phyloP scores from a whole-genome alignment of 495 filamentous ascomycete genomes.

The Lepidopterella palustris region DNA sequence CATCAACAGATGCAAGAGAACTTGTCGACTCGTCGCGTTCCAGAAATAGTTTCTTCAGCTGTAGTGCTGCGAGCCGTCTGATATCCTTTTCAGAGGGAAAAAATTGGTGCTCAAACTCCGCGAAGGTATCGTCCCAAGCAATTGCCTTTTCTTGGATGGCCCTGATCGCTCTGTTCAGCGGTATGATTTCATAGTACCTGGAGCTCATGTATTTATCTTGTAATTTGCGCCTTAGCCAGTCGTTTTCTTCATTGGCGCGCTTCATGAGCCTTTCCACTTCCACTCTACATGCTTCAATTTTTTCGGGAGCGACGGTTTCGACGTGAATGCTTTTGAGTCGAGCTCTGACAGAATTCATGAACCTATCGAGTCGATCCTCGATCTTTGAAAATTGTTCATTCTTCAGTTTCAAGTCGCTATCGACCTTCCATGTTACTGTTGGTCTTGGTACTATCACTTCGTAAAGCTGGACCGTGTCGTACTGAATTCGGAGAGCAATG shows the following conservation, averaged over 20 bases:
- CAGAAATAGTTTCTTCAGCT: conserved; percentile 91
- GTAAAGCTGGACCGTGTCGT: conserved; percentile 84
- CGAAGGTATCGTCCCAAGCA: conserved; percentile 87
- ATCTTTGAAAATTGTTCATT: conserved; percentile 81
- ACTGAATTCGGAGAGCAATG: conserved; percentile 79
- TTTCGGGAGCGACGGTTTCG: conserved; percentile 82
- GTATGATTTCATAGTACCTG: conserved; percentile 93
- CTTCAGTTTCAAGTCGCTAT: conserved; percentile 81
- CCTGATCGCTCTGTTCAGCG: conserved; percentile 78
- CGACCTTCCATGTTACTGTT: conserved; percentile 93
- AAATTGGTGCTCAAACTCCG: conserved; percentile 85
- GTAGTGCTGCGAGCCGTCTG: conserved; percentile 77
- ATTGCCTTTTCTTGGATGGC: conserved; percentile 87
- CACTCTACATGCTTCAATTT: conserved; percentile 67
- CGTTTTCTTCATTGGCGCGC: conserved; percentile 75
- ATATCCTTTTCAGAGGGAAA: conserved; percentile 98
- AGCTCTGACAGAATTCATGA: conserved; percentile 76
- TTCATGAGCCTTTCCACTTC: conserved; percentile 71
- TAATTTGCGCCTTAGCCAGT: conserved; percentile 61
- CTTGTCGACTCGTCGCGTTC: conserved; percentile 73
- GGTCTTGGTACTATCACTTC: conserved; percentile 90
- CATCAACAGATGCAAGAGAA: conserved; percentile 60
- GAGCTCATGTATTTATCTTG: conserved; percentile 88
- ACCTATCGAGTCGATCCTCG: conserved; percentile 73
- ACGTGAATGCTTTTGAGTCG: conserved; percentile 82